Conservation (phyloP, 2,329 filamentous ascomycete species). For the Aspergillus luchuensis region DNA sequence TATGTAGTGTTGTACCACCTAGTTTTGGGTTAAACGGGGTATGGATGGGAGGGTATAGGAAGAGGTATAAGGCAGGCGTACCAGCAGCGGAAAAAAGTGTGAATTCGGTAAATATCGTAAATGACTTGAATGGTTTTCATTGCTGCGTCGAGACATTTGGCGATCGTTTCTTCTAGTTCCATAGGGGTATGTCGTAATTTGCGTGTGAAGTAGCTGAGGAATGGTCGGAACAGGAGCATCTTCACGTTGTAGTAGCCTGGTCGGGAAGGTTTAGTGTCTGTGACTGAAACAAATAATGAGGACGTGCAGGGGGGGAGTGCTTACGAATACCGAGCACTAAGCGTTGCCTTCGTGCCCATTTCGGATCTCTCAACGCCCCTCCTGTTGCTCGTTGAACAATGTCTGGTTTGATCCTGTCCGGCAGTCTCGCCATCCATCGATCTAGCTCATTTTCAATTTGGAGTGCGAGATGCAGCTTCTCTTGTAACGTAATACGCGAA, state of each 20-base stretch:
- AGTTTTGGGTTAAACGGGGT: background rate
- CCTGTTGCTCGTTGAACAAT: constrained; percentile 26
- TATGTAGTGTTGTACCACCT: constrained; percentile 50
- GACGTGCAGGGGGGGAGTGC: constrained; percentile 7
- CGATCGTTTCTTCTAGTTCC: constrained; percentile 34
- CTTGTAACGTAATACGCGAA: constrained; percentile 34
- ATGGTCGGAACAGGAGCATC: constrained; percentile 43
- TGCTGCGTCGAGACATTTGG: constrained; percentile 44
- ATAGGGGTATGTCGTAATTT: constrained; percentile 30
- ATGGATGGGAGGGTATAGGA: background rate
- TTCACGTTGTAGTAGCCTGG: constrained; percentile 45
- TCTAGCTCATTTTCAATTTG: constrained; percentile 42
- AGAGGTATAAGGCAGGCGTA: constrained; percentile 17
- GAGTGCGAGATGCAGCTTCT: constrained; percentile 39
- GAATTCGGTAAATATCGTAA: constrained; percentile 41
- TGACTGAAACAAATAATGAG: background rate
- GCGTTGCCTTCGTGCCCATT: constrained; percentile 42
- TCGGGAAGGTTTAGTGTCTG: background rate
- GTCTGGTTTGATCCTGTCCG: constrained; percentile 36
- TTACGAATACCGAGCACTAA: constrained; percentile 44
- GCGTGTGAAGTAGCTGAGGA: constrained; percentile 34
- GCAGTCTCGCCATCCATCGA: constrained; percentile 38
- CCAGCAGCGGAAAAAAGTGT: constrained; percentile 48
- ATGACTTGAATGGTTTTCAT: constrained; percentile 44
- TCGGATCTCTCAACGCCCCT: constrained; percentile 37